Percentiles rank a stretch among this genome's conserved stretches.
Evolutionary conservation across 306 rosid species (phyloP).

Genomic region (Vigna reflexopilosa): DNA sequence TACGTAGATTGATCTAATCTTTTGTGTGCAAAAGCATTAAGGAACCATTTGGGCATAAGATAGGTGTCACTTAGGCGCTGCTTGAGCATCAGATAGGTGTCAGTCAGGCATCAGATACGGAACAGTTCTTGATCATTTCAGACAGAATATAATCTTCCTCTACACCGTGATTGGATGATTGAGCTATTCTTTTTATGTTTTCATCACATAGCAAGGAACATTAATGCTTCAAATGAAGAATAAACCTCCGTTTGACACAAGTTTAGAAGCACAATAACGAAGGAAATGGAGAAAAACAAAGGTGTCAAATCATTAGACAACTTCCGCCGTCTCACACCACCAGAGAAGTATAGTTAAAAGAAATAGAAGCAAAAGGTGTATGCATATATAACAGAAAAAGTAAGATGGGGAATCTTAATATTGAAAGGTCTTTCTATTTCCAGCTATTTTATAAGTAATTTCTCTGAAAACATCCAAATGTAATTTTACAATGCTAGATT

Average conservation of each 20-base stretch:
- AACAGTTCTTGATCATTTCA: constrained; percentile 10
- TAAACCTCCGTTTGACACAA: neutral
- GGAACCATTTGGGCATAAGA: neutral
- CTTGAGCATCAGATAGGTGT: neutral
- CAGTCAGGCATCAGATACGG: neutral
- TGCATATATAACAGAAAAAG: neutral
- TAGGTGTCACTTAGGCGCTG: too few relatives aligned
- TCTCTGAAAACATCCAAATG: constrained; percentile 2
- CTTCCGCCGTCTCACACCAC: constrained; percentile 1
- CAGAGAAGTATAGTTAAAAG: neutral
- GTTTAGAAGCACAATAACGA: neutral
- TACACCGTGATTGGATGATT: neutral
- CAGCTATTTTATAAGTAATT: constrained; percentile 24
- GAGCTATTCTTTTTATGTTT: neutral
- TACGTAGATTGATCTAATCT: neutral
- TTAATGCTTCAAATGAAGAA: constrained; percentile 8
- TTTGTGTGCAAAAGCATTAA: neutral
- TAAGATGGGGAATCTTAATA: constrained; percentile 9
- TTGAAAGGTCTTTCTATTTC: neutral
- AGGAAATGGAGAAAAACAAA: neutral
- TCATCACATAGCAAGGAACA: constrained; percentile 5
- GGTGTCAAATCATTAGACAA: constrained; percentile 8
- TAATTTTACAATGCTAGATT: neutral
- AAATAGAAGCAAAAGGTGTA: neutral
- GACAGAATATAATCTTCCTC: neutral